A percentile compares a stretch with the other conserved stretches of the same genome.
These are phyloP conservation scores for Aphanomyces stellatus DNA, from an alignment of 352 stramenopile genomes.

Conservation along the genomic window DNA sequence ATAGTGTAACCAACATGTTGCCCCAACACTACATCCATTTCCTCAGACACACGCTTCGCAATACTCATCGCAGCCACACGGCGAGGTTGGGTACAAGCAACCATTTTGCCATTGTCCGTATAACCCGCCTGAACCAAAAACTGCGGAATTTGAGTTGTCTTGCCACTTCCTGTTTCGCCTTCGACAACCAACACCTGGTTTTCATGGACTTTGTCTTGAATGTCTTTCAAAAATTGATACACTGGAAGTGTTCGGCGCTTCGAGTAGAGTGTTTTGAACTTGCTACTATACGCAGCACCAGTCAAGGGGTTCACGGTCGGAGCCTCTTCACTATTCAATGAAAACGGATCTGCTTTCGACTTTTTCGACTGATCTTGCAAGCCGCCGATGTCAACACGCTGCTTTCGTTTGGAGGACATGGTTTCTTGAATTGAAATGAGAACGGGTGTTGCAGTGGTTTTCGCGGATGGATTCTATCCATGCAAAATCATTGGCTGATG, in stretches of 20 bases:
- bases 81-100: conserved; percentile 96
- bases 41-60: conserved; percentile 95
- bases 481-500: conserved; percentile 4
- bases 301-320: conserved; percentile 88
- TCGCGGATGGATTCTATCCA: not conserved
- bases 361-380: not conserved
- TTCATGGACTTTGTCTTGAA: conserved; percentile 41
- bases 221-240: conserved; percentile 20
- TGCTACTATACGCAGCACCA: conserved; percentile 70
- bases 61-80: conserved; percentile 98
- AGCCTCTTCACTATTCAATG: conserved; percentile 13
- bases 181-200: conserved; percentile 96
- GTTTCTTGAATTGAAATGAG: not conserved
- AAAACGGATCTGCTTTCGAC: not conserved
- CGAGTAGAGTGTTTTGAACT: conserved; percentile 89
- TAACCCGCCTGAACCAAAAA: conserved; percentile 84
- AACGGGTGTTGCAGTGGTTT: no score
- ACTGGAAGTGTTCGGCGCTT: conserved; percentile 81
- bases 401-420: conserved; percentile 14
- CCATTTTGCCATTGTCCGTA: conserved; percentile 50
- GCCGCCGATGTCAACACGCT: conserved; percentile 5
- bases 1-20: conserved; percentile 99
- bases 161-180: conserved; percentile 96
- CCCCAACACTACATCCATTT: conserved; percentile 97
- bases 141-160: conserved; percentile 96